These are phyloP conservation scores for Eustoma russellianum DNA, from an alignment of 257 asterid species.

Conservation along the genomic window DNA sequence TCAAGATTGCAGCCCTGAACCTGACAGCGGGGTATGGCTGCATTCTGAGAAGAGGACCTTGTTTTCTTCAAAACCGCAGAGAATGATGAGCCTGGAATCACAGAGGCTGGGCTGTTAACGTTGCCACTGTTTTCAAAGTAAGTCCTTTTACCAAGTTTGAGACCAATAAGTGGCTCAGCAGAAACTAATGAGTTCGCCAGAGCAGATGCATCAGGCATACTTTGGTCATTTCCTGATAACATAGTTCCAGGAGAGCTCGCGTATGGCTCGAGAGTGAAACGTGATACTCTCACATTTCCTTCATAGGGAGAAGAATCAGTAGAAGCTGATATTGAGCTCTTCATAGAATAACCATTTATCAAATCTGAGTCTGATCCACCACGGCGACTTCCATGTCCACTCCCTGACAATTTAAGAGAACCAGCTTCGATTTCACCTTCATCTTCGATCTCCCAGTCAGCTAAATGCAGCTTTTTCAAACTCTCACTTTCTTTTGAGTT, in stretches of 20 bases:
- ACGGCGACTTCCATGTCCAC: constrained; percentile 42
- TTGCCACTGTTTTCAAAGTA: constrained; percentile 49
- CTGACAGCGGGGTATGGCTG: constrained; percentile 40
- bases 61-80: constrained; percentile 35
- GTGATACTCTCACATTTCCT: constrained; percentile 24
- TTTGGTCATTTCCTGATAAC: constrained; percentile 4
- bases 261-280: constrained; percentile 34
- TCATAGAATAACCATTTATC: constrained; percentile 62
- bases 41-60: constrained; percentile 34
- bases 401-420: constrained; percentile 52
- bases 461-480: constrained; percentile 51
- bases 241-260: constrained; percentile 23
- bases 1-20: constrained; percentile 83
- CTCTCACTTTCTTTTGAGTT: constrained; percentile 48
- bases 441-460: constrained; percentile 63
- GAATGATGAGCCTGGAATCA: constrained; percentile 32
- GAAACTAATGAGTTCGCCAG: no score
- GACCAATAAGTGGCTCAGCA: constrained; percentile 52
- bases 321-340: constrained; percentile 75
- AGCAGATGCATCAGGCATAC: constrained; percentile 10
- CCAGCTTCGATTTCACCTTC: constrained; percentile 55
- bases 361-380: constrained; percentile 42
- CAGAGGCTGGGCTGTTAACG: constrained; percentile 35
- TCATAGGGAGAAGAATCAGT: constrained; percentile 52
- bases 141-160: constrained; percentile 81